Evolutionary conservation across 2,329 filamentous ascomycete species (phyloP).

Genomic region (Mycogone perniciosa): DNA sequence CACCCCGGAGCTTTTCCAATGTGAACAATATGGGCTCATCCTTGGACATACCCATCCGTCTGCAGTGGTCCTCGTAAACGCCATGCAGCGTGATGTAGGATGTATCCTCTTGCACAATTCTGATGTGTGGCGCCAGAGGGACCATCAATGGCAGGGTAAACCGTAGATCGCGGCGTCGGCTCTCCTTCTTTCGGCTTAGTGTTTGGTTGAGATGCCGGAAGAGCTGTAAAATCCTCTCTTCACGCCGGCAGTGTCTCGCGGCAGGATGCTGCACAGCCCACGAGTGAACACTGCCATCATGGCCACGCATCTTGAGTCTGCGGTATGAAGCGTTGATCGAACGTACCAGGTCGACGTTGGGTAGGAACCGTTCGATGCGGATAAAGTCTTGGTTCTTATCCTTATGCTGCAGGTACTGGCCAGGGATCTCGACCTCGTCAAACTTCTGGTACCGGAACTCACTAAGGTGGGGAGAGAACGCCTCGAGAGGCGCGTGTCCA

Average conservation of each 20-base stretch:
- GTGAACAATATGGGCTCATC: constrained; percentile 93
- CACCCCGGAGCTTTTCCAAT: constrained; percentile 82
- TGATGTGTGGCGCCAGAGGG: constrained; percentile 87
- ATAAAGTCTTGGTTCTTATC: constrained; percentile 99
- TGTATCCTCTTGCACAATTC: constrained; percentile 90
- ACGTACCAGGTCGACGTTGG: constrained; percentile 87
- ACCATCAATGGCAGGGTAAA: constrained; percentile 96
- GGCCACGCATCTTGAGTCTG: constrained; percentile 89
- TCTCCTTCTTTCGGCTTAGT: constrained; percentile 88
- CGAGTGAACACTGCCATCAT: constrained; percentile 93
- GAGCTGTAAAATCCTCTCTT: constrained; percentile 90
- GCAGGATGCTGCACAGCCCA: constrained; percentile 97
- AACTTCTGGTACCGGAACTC: constrained; percentile 98
- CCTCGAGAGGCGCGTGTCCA: constrained; percentile 68
- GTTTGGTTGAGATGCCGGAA: constrained; percentile 97
- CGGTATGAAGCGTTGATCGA: constrained; percentile 88
- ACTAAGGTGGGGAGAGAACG: constrained; percentile 83
- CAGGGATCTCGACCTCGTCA: constrained; percentile 95
- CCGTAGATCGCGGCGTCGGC: constrained; percentile 83
- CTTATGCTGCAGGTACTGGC: constrained; percentile 93
- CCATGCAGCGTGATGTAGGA: constrained; percentile 92
- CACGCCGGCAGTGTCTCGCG: constrained; percentile 81
- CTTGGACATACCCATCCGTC: constrained; percentile 79
- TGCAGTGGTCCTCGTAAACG: constrained; percentile 93
- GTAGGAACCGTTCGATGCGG: constrained; percentile 92